Percentiles rank a stretch among this genome's conserved stretches.
Conservation (phyloP, 345 rosid genomes). For the Geranium brycei region DNA sequence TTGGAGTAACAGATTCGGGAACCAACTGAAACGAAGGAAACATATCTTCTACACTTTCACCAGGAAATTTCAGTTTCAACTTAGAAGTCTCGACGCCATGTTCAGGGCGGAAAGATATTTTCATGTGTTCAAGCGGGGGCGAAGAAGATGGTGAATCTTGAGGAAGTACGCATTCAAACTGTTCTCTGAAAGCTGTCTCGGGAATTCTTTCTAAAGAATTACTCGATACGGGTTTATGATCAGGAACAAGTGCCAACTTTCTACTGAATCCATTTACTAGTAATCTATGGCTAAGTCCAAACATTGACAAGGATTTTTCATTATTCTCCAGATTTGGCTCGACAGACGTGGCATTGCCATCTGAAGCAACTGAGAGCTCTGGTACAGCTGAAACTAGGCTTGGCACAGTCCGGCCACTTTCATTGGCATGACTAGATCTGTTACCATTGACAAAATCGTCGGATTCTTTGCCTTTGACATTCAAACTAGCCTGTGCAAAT, state of each 20-base stretch:
- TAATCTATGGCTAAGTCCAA: slow-evolving; percentile 47
- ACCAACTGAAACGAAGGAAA: slow-evolving; percentile 75
- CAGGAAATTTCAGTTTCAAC: slow-evolving; percentile 50
- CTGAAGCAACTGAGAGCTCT: slow-evolving; percentile 10
- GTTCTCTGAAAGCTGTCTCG: slow-evolving; percentile 16
- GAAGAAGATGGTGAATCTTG: slow-evolving; percentile 39
- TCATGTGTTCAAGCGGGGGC: slow-evolving; percentile 72
- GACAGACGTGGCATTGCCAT: slow-evolving; percentile 13
- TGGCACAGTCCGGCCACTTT: slow-evolving; percentile 8
- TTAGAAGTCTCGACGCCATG: slow-evolving; percentile 41
- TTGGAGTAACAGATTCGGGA: slow-evolving; percentile 32
- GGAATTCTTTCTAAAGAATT: slow-evolving; percentile 21
- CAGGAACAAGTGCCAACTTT: slow-evolving; percentile 28
- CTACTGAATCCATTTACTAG: slow-evolving; percentile 36
- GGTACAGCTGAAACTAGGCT: slow-evolving; percentile 11
- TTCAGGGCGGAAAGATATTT: slow-evolving; percentile 52
- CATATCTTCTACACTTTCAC: slow-evolving; percentile 27
- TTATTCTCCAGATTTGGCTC: slow-evolving; percentile 20
- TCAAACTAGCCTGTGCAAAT: too few species aligned
- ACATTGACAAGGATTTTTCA: slow-evolving; percentile 27
- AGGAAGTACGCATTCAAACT: slow-evolving; percentile 25
- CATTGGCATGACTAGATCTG: neutral
- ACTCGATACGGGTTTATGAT: slow-evolving; percentile 23
- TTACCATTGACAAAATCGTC: too few species aligned
- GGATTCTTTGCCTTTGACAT: too few species aligned